Evolutionary conservation across 2,329 filamentous ascomycete species (phyloP).

Genomic region (Calonectria henricotiae): DNA sequence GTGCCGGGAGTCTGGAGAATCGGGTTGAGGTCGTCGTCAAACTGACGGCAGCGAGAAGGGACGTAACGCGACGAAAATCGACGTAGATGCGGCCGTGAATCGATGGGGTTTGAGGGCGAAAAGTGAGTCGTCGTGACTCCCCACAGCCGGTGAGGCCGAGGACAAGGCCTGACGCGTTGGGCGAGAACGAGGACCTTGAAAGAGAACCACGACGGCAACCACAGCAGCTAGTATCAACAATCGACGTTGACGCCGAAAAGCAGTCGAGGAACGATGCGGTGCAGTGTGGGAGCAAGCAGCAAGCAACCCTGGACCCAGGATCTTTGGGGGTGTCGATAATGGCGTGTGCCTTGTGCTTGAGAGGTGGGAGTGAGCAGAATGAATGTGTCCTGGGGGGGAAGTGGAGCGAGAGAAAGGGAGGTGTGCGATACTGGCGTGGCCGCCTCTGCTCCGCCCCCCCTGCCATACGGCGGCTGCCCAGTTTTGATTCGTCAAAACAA

Average conservation of each 20-base stretch:
- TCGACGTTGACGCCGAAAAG: slow-evolving; percentile 46
- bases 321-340: slow-evolving; percentile 62
- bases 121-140: slow-evolving; percentile 35
- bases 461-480: slow-evolving; percentile 1
- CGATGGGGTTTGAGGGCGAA: slow-evolving; percentile 44
- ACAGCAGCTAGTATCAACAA: slow-evolving; percentile 36
- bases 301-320: slow-evolving; percentile 54
- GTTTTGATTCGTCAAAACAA: slow-evolving; percentile 20
- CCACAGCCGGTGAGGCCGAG: slow-evolving; percentile 36
- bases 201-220: slow-evolving; percentile 40
- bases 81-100: slow-evolving; percentile 39
- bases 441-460: slow-evolving; percentile 37
- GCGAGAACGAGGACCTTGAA: slow-evolving; percentile 37
- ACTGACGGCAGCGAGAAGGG: slow-evolving; percentile 35
- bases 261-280: slow-evolving; percentile 42
- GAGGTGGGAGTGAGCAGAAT: slow-evolving; percentile 58
- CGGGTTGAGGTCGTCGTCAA: slow-evolving; percentile 36
- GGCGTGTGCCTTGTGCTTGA: slow-evolving; percentile 53
- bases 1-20: slow-evolving; percentile 5
- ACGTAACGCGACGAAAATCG: slow-evolving; percentile 37
- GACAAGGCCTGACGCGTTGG: slow-evolving; percentile 34
- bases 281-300: slow-evolving; percentile 49
- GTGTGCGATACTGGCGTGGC: slow-evolving; percentile 51
- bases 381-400: slow-evolving; percentile 55
- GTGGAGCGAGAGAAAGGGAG: slow-evolving; percentile 42